Base-by-base conservation (phyloP, 305 asterid species). In the Solanum chacoense region DNA sequence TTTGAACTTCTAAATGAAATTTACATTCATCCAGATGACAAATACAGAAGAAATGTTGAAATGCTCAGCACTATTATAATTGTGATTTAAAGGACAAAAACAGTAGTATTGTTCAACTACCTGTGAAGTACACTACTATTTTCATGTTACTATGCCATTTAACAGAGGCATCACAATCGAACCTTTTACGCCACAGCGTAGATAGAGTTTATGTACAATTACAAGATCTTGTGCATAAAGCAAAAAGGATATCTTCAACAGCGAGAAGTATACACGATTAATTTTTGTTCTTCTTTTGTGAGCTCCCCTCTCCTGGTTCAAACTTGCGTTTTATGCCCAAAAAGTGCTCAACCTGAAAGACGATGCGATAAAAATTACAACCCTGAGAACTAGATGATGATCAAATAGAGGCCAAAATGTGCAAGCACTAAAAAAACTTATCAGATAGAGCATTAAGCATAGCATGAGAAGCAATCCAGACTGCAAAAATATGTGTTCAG, bases 311-410 rank as follows among this genome's bases (percentile, higher is more conserved):
- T 87, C 92, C 96, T 84, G 91, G 59, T 88, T 92, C 98, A 12
- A 93, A 34, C 94, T 94, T 94, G 88, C 98, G 98, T 91, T 94
- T 96, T 91, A 95, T 94, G 40, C 98, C 98, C 90, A 97, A 90
- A 91, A 97, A 96, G 92, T 94, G 96, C 89, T 96, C 98, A 28
- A 97, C 99, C 99, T 96, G 93, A 72, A 90, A 63, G n/a, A 83
- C 2, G 31, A 75, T 14, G 72, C 31, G 32, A 80, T 42, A 80
- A 80, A 76, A 59, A 65, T 50, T 24, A 50, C 71, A 81, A 29
- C 87, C 34, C 34, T 35, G 18, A 45, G 29, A n/a, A 35, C 38
- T 42, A 31, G 28, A 20, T 29, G 13, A 24, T 20, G 73, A 77
- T 20, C 24, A n/a, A 26, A 59, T 63, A 45, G 20, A 36, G n/a